Percentiles rank a stretch among this genome's conserved stretches.
Conservation (phyloP, 225 moss, liverwort and hornwort genomes). For the Marchantia paleacea region DNA sequence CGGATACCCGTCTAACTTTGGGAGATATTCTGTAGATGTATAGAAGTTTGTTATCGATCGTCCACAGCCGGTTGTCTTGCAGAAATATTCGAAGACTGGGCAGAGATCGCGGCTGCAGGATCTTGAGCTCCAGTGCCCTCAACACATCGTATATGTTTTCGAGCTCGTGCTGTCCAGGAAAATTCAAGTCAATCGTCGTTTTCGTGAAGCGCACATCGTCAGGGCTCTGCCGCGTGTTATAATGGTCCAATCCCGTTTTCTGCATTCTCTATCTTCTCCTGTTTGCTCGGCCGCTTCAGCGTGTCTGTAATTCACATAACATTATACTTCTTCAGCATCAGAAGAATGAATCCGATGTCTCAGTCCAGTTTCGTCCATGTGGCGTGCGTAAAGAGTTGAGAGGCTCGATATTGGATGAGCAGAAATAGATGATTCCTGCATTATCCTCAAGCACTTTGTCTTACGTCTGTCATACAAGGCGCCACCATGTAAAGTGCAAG, state of each 20-base stretch:
- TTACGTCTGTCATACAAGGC: too few species aligned
- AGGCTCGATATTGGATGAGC: neutral
- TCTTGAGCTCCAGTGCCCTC: slow-evolving; percentile 27
- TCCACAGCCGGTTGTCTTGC: slow-evolving; percentile 35
- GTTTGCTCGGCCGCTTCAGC: neutral
- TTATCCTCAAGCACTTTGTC: too few species aligned
- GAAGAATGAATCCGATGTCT: neutral
- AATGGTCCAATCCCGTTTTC: slow-evolving; percentile 19
- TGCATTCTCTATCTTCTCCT: slow-evolving; percentile 12
- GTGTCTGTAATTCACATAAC: neutral
- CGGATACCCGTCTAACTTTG: slow-evolving; percentile 30
- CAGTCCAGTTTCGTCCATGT: neutral
- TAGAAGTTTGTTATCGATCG: slow-evolving; percentile 38
- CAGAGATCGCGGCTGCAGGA: slow-evolving; percentile 24
- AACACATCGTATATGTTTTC: slow-evolving; percentile 39
- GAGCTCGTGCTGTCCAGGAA: slow-evolving; percentile 30
- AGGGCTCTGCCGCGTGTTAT: slow-evolving; percentile 31
- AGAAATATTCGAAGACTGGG: slow-evolving; percentile 35
- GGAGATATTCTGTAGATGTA: slow-evolving; percentile 45
- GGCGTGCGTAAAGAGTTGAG: neutral
- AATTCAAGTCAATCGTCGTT: slow-evolving; percentile 29
- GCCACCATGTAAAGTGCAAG: too few species aligned
- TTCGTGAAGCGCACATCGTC: slow-evolving; percentile 44
- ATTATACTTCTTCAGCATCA: neutral
- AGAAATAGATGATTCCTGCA: neutral